phyloP scores from a whole-genome alignment of 306 rosid species.

The Ziziphus jujuba region DNA sequence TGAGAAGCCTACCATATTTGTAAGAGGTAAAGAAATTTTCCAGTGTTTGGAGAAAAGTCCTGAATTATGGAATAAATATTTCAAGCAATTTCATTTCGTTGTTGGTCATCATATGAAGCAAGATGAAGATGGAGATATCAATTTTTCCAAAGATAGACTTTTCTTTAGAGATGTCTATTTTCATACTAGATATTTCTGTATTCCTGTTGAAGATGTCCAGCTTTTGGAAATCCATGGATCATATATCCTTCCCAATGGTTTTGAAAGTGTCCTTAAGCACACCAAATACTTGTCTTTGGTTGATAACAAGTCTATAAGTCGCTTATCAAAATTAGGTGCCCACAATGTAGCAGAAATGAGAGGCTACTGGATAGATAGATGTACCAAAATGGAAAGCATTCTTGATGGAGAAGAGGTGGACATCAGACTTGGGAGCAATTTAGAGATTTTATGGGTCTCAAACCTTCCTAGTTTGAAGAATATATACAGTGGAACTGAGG shows the following conservation, averaged over 20 bases:
- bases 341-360: conserved; percentile 14
- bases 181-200: neutral
- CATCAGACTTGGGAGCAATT: neutral
- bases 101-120: conserved; percentile 13
- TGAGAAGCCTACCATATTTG: conserved; percentile 16
- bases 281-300: conserved; percentile 17
- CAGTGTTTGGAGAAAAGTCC: conserved; percentile 18
- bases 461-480: conserved; percentile 29
- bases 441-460: conserved; percentile 38
- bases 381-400: conserved; percentile 18
- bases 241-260: conserved; percentile 8
- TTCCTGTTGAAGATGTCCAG: neutral
- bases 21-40: conserved; percentile 11
- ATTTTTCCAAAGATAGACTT: neutral
- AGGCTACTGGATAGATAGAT: conserved; percentile 36
- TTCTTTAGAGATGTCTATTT: conserved; percentile 12
- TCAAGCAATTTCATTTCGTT: conserved; percentile 11
- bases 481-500: neutral
- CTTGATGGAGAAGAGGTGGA: neutral
- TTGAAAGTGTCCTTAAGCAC: conserved; percentile 11
- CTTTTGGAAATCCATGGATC: conserved; percentile 21
- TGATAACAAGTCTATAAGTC: conserved; percentile 14
- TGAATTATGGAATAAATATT: conserved; percentile 6
- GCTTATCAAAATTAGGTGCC: conserved; percentile 21
- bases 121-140: conserved; percentile 11